Evolutionary conservation across 306 rosid species (phyloP).

Genomic region (Echinosophora koreensis): DNA sequence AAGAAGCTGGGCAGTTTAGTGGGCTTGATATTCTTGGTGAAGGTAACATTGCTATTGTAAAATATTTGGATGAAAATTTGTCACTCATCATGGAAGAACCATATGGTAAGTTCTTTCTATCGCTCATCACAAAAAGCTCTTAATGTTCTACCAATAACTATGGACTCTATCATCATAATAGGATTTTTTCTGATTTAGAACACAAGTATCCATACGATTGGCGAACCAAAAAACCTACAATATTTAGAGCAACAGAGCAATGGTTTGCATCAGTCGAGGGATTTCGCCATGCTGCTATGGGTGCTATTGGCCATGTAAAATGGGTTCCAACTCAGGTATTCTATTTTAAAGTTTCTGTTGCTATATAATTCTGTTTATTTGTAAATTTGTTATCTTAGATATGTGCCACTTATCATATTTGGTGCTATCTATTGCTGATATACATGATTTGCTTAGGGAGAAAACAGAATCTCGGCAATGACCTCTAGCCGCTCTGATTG

Average conservation of each 20-base stretch:
- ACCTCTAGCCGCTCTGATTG: conserved; percentile 93
- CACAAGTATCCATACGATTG: conserved; percentile 99
- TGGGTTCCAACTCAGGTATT: conserved; percentile 98
- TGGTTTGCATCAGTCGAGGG: conserved; percentile 99
- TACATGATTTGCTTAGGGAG: conserved; percentile 69
- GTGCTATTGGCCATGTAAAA: conserved; percentile 81
- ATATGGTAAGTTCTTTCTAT: conserved; percentile 63
- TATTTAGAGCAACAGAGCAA: conserved; percentile 98
- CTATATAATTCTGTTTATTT: conserved; percentile 26
- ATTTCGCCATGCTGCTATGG: conserved; percentile 83
- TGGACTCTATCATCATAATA: conserved; percentile 34
- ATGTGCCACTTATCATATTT: conserved; percentile 33
- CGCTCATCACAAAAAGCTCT: conserved; percentile 15
- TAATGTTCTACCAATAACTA: conserved; percentile 9
- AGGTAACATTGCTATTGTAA: conserved; percentile 86
- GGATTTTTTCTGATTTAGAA: conserved; percentile 63
- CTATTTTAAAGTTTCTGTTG: conserved; percentile 39
- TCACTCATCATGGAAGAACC: conserved; percentile 91
- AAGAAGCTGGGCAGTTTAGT: conserved; percentile 90
- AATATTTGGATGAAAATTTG: conserved; percentile 79
- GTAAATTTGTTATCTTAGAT: conserved; percentile 18
- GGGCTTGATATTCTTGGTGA: conserved; percentile 97
- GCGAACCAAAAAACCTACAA: conserved; percentile 96
- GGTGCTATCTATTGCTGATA: conserved; percentile 33
- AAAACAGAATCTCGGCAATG: conserved; percentile 96